Base-by-base conservation (phyloP, 768 basidiomycete species). In the Paxillus involutus region DNA sequence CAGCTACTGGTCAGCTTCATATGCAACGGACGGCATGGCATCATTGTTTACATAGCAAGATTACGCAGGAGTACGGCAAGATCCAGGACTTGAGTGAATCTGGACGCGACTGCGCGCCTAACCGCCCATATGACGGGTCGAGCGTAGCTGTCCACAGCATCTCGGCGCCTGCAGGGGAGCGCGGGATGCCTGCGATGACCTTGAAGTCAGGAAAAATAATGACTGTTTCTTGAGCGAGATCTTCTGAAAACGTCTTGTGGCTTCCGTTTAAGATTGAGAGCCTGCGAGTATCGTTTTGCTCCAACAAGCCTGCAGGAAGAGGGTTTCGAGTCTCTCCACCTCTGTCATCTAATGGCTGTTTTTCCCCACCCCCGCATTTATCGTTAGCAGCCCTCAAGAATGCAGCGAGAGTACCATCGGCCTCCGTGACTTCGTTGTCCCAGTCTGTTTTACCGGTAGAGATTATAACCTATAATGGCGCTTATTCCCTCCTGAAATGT, bases 131-230 rank as follows among this genome's bases (percentile, higher is more conserved):
- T 3, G 71, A 71, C 1, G 89, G 86, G 59, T 84, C 80, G 9
- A 94, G 76, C 2, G 83, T 79, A 26, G 75, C 72, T 32, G 79
- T 72, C 82, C 86, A 93, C 19, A 97, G 73, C 30, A 78, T 77
- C 53, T 83, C 75, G 6, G 94, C 94, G 24, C 89, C 90, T 2
- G 79, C 75, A 13, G 67, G 52, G 0, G 86, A 80, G 33, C 83
- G 76, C 21, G 81, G 80, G 13, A 98, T 84, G 48, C 87, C 86
- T 2, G 83, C 79, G 29, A 95, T 80, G 44, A 94, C 78, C 60
- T 85, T 93, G 76, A 86, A 98, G 71, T 99, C 96, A 6, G 96
- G 96, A 62, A 99, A 84, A 2, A 98, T 81, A 41, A 99, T 77
- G 16, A 95, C 89, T 0, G 89, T 89, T 59, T 95, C 88, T 48